Evolutionary conservation across 805 yeast species (phyloP), one percentile per base, ranked within the genome.

Genomic region (Yamadazyma laniorum): DNA sequence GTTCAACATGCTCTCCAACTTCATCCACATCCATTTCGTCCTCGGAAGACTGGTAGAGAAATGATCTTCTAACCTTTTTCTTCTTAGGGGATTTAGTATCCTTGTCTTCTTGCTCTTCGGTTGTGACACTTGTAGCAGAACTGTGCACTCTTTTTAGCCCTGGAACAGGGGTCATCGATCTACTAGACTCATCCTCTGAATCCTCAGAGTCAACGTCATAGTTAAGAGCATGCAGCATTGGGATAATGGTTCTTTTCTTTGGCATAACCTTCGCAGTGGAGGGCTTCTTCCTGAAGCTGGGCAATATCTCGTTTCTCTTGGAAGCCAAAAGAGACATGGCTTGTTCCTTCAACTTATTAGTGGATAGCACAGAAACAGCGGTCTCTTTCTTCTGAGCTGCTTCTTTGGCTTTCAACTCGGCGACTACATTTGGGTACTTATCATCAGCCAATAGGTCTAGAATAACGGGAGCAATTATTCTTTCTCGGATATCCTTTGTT

Each of bases 401-500:
- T 36, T 48, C 56, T 43, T 66, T 58, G 16, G 58, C 59, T 39
- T 56, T 64, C 30, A 67, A 52, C 16, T 61, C 68, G 29, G 58
- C 53, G 18, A 67, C 52, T 14, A 67, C 53, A 3, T 70, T 74
- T 1, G 86, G 83, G 51, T 75, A 82, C 26, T 72, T 72, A 3
- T 74, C 75, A 27, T 79, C 80, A 40, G 76, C 73, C 47, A 88
- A 65, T 14, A 74, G 59, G 21, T 80, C 80, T 37, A 84, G 66
- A 13, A 88, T 75, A 1, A 72, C 68, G 0, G 93, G 87, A 0
- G 85, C 89, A 17, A 86, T 73, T 3, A 85, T 61, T 43, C 87
- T 75, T 51, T 80, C 91, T 47, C 85, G 70, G 17, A 88, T 75
- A 59, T 88, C 95, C 43, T 82, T 82, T 15, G 79, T 63, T 31